Percentiles rank a stretch among this genome's conserved stretches.
Conservation (phyloP, 352 stramenopile genomes). For the Phytophthora aleatoria region DNA sequence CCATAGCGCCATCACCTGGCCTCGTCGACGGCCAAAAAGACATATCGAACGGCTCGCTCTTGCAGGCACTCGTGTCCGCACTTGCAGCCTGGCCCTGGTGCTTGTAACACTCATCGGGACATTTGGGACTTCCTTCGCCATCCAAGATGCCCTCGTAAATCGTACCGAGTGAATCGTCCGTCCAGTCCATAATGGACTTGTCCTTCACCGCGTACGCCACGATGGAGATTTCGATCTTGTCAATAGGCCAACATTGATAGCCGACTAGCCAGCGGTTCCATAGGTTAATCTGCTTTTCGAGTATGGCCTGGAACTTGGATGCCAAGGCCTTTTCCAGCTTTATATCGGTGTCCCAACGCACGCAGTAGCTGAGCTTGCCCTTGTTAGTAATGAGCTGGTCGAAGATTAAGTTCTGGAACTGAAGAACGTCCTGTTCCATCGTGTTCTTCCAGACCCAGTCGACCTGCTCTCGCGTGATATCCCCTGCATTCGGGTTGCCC, state of each 20-base stretch:
- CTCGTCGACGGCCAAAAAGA: slow-evolving; percentile 46
- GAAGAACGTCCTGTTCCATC: background rate
- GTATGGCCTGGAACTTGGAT: slow-evolving; percentile 14
- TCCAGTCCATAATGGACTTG: slow-evolving; percentile 43
- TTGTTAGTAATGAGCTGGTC: slow-evolving; percentile 8
- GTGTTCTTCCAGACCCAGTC: slow-evolving; percentile 15
- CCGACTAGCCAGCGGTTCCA: slow-evolving; percentile 9
- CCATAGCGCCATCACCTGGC: slow-evolving; percentile 22
- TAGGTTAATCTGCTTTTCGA: slow-evolving; percentile 1
- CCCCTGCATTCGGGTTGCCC: background rate
- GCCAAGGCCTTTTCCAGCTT: background rate
- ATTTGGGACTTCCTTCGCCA: slow-evolving; percentile 1
- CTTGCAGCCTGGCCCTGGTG: slow-evolving; percentile 17
- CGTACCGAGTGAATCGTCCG: slow-evolving; percentile 26
- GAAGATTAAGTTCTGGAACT: slow-evolving; percentile 8
- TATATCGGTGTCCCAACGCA: background rate
- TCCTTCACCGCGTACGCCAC: slow-evolving; percentile 40
- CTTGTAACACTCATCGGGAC: slow-evolving; percentile 3
- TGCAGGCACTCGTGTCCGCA: slow-evolving; percentile 25
- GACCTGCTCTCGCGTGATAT: background rate
- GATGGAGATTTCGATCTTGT: slow-evolving; percentile 36
- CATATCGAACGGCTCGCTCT: slow-evolving; percentile 25
- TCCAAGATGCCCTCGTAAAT: slow-evolving; percentile 6
- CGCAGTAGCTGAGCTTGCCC: background rate
- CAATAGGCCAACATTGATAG: slow-evolving; percentile 12